phyloP scores from a whole-genome alignment of 208 protist species.

The Porcisia hertigi region DNA sequence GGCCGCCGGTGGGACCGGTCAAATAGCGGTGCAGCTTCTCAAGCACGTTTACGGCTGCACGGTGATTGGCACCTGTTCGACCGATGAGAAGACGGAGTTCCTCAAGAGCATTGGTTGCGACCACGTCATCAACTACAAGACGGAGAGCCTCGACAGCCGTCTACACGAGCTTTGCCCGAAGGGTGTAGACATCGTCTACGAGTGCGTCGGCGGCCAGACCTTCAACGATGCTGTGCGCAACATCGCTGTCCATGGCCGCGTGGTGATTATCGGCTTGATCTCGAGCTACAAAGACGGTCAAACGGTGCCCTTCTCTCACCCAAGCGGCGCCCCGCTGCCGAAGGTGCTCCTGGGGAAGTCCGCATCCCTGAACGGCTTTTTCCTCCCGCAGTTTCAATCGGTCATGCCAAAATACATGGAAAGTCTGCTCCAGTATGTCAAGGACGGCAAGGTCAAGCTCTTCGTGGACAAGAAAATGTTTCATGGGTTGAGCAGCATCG shows the following conservation, averaged over 20 bases:
- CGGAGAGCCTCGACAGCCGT: conserved; percentile 53
- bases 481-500: conserved; percentile 56
- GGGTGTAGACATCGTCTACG: conserved; percentile 87
- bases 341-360: conserved; percentile 31
- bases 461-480: conserved; percentile 49
- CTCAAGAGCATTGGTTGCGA: conserved; percentile 82
- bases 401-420: conserved; percentile 29
- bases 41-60: conserved; percentile 78
- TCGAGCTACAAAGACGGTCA: conserved; percentile 59
- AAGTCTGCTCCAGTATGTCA: conserved; percentile 30
- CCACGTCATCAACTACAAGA: conserved; percentile 84
- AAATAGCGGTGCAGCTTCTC: conserved; percentile 89
- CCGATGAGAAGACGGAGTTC: conserved; percentile 64
- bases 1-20: conserved; percentile 85
- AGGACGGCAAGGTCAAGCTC: conserved; percentile 21
- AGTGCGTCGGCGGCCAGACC: conserved; percentile 81
- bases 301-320: conserved; percentile 30
- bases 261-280: conserved; percentile 83
- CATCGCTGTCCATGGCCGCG: conserved; percentile 59
- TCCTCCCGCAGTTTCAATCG: conserved; percentile 40
- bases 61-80: conserved; percentile 89
- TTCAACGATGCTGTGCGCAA: conserved; percentile 74
- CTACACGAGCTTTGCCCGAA: conserved; percentile 55
- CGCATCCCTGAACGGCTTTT: conserved; percentile 53
- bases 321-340: conserved; percentile 19